Conservation (phyloP, 2,329 filamentous ascomycete species). For the Aspergillus eucalypticola region DNA sequence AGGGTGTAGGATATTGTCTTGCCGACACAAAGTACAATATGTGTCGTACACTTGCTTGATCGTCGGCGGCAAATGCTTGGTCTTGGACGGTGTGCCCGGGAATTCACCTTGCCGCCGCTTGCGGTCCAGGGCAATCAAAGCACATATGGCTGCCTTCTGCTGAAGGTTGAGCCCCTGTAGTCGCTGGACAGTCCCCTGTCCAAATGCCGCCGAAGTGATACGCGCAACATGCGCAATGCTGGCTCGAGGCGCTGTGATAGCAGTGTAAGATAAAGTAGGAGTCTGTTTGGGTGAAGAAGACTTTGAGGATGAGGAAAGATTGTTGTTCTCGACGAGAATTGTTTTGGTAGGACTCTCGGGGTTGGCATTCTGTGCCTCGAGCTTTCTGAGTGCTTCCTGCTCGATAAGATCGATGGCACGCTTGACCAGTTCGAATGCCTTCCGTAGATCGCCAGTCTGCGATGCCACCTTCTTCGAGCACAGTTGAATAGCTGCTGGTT, state of each 20-base stretch:
- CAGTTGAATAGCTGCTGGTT: slow-evolving; percentile 89
- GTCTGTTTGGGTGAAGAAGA: slow-evolving; percentile 45
- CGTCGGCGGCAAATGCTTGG: slow-evolving; percentile 65
- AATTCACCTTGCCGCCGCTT: slow-evolving; percentile 54
- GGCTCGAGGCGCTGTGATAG: slow-evolving; percentile 80
- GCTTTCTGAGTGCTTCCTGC: slow-evolving; percentile 73
- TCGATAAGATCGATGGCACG: slow-evolving; percentile 88
- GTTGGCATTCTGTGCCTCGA: slow-evolving; percentile 62
- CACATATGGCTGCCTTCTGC: slow-evolving; percentile 91
- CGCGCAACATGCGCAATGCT: slow-evolving; percentile 89
- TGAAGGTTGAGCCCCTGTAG: slow-evolving; percentile 88
- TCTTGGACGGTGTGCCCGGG: slow-evolving; percentile 61
- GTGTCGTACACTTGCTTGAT: slow-evolving; percentile 81
- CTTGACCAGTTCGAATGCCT: slow-evolving; percentile 91
- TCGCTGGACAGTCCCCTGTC: slow-evolving; percentile 81
- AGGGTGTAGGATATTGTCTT: slow-evolving; percentile 85
- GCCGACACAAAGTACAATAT: slow-evolving; percentile 79
- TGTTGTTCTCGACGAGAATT: slow-evolving; percentile 78
- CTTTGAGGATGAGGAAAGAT: slow-evolving; percentile 59
- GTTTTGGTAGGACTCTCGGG: slow-evolving; percentile 68
- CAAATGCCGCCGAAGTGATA: slow-evolving; percentile 85
- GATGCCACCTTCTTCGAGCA: slow-evolving; percentile 93
- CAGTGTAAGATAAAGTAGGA: slow-evolving; percentile 58
- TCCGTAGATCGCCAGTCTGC: slow-evolving; percentile 90
- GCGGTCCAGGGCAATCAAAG: slow-evolving; percentile 82